Evolutionary conservation across 345 rosid genomes (phyloP).

Genomic region (Corchorus capsularis): DNA sequence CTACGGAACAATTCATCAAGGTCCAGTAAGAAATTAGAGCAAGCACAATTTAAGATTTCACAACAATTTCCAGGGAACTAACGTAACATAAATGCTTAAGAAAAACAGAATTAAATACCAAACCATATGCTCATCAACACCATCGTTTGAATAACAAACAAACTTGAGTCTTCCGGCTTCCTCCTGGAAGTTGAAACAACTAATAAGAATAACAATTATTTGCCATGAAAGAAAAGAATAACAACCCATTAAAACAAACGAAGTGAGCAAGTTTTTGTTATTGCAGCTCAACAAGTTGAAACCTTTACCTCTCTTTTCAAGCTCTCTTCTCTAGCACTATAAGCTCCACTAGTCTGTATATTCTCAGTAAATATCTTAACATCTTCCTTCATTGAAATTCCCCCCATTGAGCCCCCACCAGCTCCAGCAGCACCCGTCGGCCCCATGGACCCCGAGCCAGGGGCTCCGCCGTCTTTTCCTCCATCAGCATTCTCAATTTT

Average conservation of each 20-base stretch:
- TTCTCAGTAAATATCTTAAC: constrained; percentile 85
- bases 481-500: constrained; percentile 78
- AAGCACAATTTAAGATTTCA: neutral
- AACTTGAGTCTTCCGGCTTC: constrained; percentile 89
- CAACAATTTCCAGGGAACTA: neutral
- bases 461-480: constrained; percentile 55
- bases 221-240: neutral
- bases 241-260: neutral
- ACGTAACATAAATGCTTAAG: constrained; percentile 17
- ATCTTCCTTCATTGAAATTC: constrained; percentile 71
- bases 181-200: constrained; percentile 54
- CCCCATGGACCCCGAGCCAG: constrained; percentile 43
- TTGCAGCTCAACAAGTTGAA: neutral
- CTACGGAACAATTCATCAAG: neutral
- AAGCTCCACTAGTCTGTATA: constrained; percentile 96
- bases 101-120: constrained; percentile 60
- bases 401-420: constrained; percentile 46
- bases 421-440: constrained; percentile 33
- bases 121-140: constrained; percentile 90
- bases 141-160: constrained; percentile 78
- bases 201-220: neutral
- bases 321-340: constrained; percentile 91
- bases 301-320: constrained; percentile 78
- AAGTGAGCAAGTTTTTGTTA: constrained; percentile 6
- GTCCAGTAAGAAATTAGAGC: constrained; percentile 7